Evolutionary conservation across 306 rosid genomes (phyloP).

Genomic region (Prunus kanzakura): DNA sequence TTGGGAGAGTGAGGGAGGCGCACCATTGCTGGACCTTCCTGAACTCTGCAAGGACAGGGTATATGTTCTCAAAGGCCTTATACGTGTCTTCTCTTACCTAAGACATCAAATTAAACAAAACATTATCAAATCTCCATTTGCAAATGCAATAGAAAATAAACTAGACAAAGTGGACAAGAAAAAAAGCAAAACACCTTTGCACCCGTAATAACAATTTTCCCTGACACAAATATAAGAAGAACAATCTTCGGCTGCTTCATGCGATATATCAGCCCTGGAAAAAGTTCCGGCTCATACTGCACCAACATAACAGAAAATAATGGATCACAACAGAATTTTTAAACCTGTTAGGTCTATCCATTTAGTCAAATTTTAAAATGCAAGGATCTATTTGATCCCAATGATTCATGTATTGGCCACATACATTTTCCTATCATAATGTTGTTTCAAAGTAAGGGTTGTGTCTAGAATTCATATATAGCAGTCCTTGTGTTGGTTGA

Average conservation of each 20-base stretch:
- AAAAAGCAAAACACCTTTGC: slow-evolving; percentile 34
- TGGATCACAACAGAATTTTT: no score
- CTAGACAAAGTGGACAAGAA: not conserved
- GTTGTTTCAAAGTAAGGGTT: not conserved
- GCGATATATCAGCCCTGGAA: slow-evolving; percentile 85
- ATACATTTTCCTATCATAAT: not conserved
- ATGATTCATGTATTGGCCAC: not conserved
- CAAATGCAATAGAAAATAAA: not conserved
- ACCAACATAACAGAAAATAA: no score
- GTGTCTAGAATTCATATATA: not conserved
- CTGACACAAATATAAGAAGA: slow-evolving; percentile 79
- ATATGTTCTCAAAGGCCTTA: slow-evolving; percentile 80
- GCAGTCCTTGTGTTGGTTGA: not conserved
- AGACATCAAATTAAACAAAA: not conserved
- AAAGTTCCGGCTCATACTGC: slow-evolving; percentile 75
- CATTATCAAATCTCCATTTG: not conserved
- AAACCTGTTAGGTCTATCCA: not conserved
- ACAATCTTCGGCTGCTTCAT: slow-evolving; percentile 93
- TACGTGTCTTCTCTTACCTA: slow-evolving; percentile 91
- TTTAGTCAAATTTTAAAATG: not conserved
- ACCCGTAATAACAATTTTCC: slow-evolving; percentile 91
- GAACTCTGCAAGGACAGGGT: slow-evolving; percentile 79
- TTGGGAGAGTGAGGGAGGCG: not conserved
- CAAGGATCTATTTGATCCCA: not conserved
- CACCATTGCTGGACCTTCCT: slow-evolving; percentile 82